Conservation (phyloP, 2,329 filamentous ascomycete species). For the Parastagonospora avenae region DNA sequence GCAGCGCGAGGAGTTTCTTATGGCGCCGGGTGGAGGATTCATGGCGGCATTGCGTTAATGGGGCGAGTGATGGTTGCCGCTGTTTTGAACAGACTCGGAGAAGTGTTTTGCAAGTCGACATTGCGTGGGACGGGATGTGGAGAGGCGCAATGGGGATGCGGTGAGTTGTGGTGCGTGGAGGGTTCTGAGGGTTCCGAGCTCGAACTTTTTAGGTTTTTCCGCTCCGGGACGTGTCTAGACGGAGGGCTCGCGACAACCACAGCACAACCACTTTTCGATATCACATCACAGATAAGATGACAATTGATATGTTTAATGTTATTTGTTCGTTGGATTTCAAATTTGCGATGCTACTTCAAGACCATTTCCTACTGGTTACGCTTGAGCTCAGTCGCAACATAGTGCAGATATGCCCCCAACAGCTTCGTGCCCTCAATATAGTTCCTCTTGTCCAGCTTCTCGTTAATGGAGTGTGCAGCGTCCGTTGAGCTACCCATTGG, state of each 20-base stretch:
- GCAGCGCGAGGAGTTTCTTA: slow-evolving; percentile 53
- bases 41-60: slow-evolving; percentile 44
- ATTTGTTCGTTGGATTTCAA: background rate
- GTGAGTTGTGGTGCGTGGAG: slow-evolving; percentile 14
- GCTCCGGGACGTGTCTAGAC: slow-evolving; percentile 12
- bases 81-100: slow-evolving; percentile 26
- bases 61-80: slow-evolving; percentile 24
- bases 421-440: slow-evolving; percentile 99
- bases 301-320: background rate
- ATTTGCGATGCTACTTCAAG: background rate
- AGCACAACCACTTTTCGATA: background rate
- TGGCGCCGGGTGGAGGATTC: slow-evolving; percentile 54
- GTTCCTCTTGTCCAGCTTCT: slow-evolving; percentile 95
- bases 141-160: slow-evolving; percentile 7
- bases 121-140: slow-evolving; percentile 21
- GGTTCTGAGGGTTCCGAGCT: slow-evolving; percentile 15
- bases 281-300: background rate
- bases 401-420: slow-evolving; percentile 92
- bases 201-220: slow-evolving; percentile 38
- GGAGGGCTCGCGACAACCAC: slow-evolving; percentile 5
- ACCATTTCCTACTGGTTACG: slow-evolving; percentile 13
- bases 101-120: slow-evolving; percentile 42
- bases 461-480: slow-evolving; percentile 96
- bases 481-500: slow-evolving; percentile 98
- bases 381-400: slow-evolving; percentile 87